These are phyloP conservation scores for Fusarium agapanthi DNA, from an alignment of 2,329 filamentous ascomycete species.

Conservation along the genomic window DNA sequence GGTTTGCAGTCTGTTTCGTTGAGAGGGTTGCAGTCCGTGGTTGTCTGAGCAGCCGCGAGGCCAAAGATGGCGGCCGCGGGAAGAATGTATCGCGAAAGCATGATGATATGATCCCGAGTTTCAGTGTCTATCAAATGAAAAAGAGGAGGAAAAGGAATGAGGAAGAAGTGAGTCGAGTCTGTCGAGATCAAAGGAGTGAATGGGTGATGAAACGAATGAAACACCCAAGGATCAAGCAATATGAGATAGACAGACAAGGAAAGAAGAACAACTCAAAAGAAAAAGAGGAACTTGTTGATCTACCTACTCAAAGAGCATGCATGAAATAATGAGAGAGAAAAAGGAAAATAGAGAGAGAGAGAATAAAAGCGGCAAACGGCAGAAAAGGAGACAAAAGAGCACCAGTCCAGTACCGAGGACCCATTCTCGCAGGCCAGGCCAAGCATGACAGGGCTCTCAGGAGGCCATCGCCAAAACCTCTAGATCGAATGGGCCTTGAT, in stretches of 20 bases:
- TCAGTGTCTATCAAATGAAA: constrained; percentile 5
- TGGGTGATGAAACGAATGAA: constrained; percentile 25
- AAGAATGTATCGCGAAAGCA: constrained; percentile 43
- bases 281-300: constrained; percentile 4
- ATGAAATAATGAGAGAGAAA: neutral
- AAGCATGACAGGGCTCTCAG: constrained; percentile 21
- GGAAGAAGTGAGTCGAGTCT: constrained; percentile 6
- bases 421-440: constrained; percentile 25
- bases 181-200: constrained; percentile 36
- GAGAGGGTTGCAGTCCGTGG: constrained; percentile 79
- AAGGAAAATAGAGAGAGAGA: neutral
- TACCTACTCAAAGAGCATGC: constrained; percentile 1
- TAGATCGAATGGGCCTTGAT: constrained; percentile 9
- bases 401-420: constrained; percentile 23
- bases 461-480: constrained; percentile 37
- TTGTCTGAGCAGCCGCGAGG: constrained; percentile 74
- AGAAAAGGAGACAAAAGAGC: constrained; percentile 17
- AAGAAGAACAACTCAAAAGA: constrained; percentile 10
- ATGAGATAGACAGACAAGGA: constrained; percentile 21
- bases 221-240: constrained; percentile 23
- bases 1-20: constrained; percentile 72
- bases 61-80: constrained; percentile 52
- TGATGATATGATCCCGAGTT: constrained; percentile 5
- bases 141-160: neutral
- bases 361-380: neutral